Evolutionary conservation across 768 basidiomycete species (phyloP).

Genomic region (Rhizopogon roseolus): DNA sequence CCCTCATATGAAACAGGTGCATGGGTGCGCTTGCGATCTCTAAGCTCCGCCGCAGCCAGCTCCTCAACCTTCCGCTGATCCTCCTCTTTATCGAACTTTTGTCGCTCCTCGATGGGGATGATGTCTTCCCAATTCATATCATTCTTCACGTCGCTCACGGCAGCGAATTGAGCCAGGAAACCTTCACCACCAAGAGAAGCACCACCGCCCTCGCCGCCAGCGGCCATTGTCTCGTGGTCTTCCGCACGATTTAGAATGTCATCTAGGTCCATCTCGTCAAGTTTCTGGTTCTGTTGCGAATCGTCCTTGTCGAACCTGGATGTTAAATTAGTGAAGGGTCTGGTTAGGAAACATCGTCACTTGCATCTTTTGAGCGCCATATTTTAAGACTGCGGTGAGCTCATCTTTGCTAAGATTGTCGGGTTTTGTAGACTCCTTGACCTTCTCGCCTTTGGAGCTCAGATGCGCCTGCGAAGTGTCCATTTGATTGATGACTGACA

Average conservation of each 20-base stretch:
- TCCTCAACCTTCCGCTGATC: constrained; percentile 73
- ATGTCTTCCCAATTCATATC: constrained; percentile 99
- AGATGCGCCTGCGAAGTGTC: constrained; percentile 98
- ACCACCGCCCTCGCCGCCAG: constrained; percentile 68
- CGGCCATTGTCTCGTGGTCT: constrained; percentile 90
- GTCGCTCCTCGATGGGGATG: constrained; percentile 89
- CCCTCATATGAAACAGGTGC: constrained; percentile 89
- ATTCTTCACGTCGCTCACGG: constrained; percentile 96
- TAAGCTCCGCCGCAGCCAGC: constrained; percentile 58
- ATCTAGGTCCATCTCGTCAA: constrained; percentile 98
- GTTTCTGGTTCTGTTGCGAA: constrained; percentile 85
- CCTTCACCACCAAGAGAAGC: constrained; percentile 96
- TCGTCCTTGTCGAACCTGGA: constrained; percentile 96
- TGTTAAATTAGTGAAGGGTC: constrained; percentile 8
- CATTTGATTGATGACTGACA: constrained; percentile 98
- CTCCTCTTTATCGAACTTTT: constrained; percentile 78
- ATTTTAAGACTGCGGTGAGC: constrained; percentile 94
- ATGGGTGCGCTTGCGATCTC: constrained; percentile 77
- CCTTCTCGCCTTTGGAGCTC: constrained; percentile 65
- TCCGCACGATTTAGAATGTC: constrained; percentile 97
- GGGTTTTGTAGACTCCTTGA: constrained; percentile 68
- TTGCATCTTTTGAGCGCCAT: constrained; percentile 96
- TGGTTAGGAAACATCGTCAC: constrained; percentile 21
- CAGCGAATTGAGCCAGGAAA: constrained; percentile 93
- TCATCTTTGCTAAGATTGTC: constrained; percentile 94